phyloP scores from a whole-genome alignment of 768 basidiomycete genomes.

The Auricularia sp. region DNA sequence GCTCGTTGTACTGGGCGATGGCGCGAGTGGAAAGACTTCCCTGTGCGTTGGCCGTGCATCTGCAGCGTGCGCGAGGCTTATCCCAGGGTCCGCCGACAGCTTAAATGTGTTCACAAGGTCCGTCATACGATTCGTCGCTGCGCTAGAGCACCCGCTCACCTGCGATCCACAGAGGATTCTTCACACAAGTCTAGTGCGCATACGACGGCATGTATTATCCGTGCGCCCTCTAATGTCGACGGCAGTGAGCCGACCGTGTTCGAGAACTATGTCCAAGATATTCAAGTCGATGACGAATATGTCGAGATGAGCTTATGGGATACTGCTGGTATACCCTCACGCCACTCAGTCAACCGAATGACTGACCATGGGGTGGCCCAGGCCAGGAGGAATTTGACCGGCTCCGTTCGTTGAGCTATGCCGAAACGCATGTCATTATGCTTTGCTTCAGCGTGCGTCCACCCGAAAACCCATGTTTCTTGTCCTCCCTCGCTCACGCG shows the following conservation, averaged over 20 bases:
- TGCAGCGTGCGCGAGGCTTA: conserved; percentile 5
- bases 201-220: background rate
- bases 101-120: conserved; percentile 16
- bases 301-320: conserved; percentile 96
- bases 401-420: conserved; percentile 86
- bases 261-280: conserved; percentile 92
- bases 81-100: conserved; percentile 7
- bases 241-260: conserved; percentile 86
- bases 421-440: conserved; percentile 94
- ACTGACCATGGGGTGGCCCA: conserved; percentile 31
- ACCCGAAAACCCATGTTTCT: background rate
- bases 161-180: conserved; percentile 62
- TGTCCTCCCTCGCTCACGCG: background rate
- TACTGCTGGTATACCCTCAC: conserved; percentile 66
- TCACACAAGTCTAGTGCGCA: conserved; percentile 85
- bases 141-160: conserved; percentile 36
- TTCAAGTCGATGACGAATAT: conserved; percentile 73
- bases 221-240: background rate
- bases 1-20: conserved; percentile 91
- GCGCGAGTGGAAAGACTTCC: conserved; percentile 67
- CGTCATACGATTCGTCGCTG: conserved; percentile 33
- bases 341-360: background rate
- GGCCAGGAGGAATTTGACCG: conserved; percentile 96
- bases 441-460: conserved; percentile 81
- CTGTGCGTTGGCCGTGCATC: conserved; percentile 22